phyloP scores from a whole-genome alignment of 176 grass and related monocot species.

The Poa pratensis region DNA sequence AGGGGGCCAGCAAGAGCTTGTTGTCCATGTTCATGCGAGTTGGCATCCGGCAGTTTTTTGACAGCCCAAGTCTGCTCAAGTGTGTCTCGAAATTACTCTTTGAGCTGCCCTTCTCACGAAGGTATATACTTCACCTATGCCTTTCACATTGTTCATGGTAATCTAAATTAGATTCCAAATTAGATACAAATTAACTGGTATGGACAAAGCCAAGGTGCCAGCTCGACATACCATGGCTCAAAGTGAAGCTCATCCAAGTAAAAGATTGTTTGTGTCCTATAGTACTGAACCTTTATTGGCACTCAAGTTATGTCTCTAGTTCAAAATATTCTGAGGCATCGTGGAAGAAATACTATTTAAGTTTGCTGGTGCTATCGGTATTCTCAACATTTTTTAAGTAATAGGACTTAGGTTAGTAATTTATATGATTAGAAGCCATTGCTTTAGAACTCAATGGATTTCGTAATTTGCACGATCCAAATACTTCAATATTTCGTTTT shows the following conservation, averaged over 20 bases:
- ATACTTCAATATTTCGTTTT: neutral
- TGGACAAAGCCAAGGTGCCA: neutral
- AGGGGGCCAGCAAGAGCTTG: conserved; percentile 66
- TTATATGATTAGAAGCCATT: neutral
- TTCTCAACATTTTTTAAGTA: neutral
- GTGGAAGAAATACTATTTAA: neutral
- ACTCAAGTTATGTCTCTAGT: neutral
- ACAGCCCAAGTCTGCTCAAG: conserved; percentile 57
- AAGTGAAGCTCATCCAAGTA: neutral
- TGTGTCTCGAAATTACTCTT: neutral
- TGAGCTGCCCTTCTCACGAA: conserved; percentile 57
- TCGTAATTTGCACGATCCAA: neutral
- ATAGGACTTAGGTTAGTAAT: too few species aligned
- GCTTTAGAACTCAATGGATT: neutral
- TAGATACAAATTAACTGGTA: neutral
- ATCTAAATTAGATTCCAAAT: neutral
- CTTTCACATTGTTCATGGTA: neutral
- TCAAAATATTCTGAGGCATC: neutral
- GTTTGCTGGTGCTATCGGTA: too few species aligned
- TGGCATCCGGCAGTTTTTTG: conserved; percentile 68
- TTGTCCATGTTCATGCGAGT: conserved; percentile 60
- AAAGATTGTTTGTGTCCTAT: neutral
- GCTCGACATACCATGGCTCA: neutral
- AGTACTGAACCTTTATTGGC: too few species aligned
- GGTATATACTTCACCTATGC: conserved; percentile 45